Base-by-base conservation (phyloP, 495 filamentous ascomycete species). In the Penicillium coffeae region DNA sequence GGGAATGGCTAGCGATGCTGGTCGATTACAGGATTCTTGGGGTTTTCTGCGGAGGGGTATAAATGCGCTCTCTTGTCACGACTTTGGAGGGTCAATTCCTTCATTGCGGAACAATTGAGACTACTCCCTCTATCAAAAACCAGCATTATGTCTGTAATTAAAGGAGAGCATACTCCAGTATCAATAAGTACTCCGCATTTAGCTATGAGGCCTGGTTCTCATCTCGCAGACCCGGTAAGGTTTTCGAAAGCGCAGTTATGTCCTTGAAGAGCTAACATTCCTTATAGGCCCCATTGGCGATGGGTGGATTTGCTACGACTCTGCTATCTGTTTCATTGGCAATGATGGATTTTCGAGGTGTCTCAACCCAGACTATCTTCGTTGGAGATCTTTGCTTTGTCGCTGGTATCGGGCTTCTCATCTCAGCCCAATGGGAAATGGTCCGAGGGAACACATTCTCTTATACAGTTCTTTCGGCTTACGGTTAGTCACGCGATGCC, bases 401-500 rank as follows among this genome's bases (percentile, higher is more conserved):
- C 3, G 50, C 43, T 15, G 32, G 38, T 9, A 21, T 53, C 14
- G 50, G 50, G 2, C 39, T 53, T 14, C 32, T 53, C 2, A 53
- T 53, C 27, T 48, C 50, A 14, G 50, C 50, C 3, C 50, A 53
- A 22, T 53, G 50, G 50, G 50, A 48, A 13, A 53, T 53, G 50
- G 50, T 53, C 12, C 38, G 39, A 2, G 50, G 50, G 2, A 53
- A 53, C 25, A 53, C 50, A 12, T 47, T 53, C 20, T 37, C 44
- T 1, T 53, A 48, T 38, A 53, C 50, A 0, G 50, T 52, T 27
- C 41, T 63, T 25, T 38, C 51, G 32, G 60, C 56, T 16, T 63
- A 56, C 36, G 60, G 60, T 59, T 33, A 46, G 56, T 42, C 15
- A 39, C 38, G 37, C n/a, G n/a, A n/a, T n/a, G n/a, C n/a, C n/a